phyloP scores from a whole-genome alignment of 2,329 filamentous ascomycete genomes.

The Aureobasidium leucospermi region DNA sequence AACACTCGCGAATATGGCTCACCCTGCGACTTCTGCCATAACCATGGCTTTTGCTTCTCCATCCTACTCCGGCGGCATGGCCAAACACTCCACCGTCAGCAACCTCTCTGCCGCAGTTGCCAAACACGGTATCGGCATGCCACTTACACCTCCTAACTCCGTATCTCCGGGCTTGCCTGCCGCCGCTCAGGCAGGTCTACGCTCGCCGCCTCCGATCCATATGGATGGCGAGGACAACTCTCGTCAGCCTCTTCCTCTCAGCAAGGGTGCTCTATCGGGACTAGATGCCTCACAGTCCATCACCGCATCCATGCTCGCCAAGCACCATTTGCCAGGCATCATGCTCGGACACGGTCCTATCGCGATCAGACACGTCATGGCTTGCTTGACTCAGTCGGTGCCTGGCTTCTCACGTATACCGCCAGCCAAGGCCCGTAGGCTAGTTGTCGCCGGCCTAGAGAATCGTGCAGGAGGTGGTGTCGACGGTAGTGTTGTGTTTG shows the following conservation, averaged over 20 bases:
- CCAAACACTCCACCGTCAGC: constrained; percentile 8
- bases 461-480: constrained; percentile 57
- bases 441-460: constrained; percentile 89
- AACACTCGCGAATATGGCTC: constrained; percentile 25
- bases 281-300: constrained; percentile 74
- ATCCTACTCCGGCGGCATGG: constrained; percentile 15
- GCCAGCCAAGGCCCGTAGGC: constrained; percentile 78
- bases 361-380: constrained; percentile 92
- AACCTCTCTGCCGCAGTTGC: constrained; percentile 19
- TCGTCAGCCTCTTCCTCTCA: constrained; percentile 35
- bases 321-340: constrained; percentile 83
- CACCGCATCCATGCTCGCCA: constrained; percentile 76
- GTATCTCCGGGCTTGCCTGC: constrained; percentile 83
- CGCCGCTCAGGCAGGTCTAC: constrained; percentile 49
- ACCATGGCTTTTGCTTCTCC: constrained; percentile 29
- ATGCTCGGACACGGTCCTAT: constrained; percentile 82
- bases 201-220: constrained; percentile 39
- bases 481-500: constrained; percentile 71
- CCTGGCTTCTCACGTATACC: constrained; percentile 87
- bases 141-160: constrained; percentile 91
- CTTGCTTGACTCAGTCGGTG: constrained; percentile 84
- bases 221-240: constrained; percentile 66
- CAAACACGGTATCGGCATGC: constrained; percentile 37
- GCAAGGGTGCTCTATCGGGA: constrained; percentile 45
- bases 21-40: constrained; percentile 21